These are phyloP conservation scores for Penicillium thymicola DNA, from an alignment of 2,329 filamentous ascomycete genomes.

Conservation along the genomic window DNA sequence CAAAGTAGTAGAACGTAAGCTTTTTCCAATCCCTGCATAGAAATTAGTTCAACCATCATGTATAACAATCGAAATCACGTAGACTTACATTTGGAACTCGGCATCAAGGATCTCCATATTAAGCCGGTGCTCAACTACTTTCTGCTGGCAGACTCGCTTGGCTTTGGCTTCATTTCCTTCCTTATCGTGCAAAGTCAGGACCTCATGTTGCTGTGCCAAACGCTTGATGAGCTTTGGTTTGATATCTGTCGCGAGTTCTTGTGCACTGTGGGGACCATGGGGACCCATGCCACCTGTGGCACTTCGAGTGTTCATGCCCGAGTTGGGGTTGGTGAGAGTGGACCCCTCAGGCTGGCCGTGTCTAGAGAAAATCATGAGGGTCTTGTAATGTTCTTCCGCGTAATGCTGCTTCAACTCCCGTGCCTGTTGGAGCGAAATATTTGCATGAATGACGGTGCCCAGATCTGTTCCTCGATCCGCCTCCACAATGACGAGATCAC, in stretches of 20 bases:
- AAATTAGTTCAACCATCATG: neutral
- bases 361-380: constrained; percentile 98
- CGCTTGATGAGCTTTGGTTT: constrained; percentile 97
- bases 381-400: constrained; percentile 93
- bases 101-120: constrained; percentile 99
- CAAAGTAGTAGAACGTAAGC: constrained; percentile 98
- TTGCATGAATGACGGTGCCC: constrained; percentile 84
- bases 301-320: constrained; percentile 63
- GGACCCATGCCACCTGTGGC: constrained; percentile 76
- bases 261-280: constrained; percentile 67
- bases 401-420: constrained; percentile 88
- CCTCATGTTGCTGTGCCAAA: constrained; percentile 85
- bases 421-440: constrained; percentile 82
- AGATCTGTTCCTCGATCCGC: constrained; percentile 94
- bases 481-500: constrained; percentile 95
- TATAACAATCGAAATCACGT: neutral
- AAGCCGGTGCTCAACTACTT: constrained; percentile 88
- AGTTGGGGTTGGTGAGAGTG: constrained; percentile 43
- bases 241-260: constrained; percentile 71
- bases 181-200: constrained; percentile 84
- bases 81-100: constrained; percentile 91
- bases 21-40: constrained; percentile 89
- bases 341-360: constrained; percentile 54
- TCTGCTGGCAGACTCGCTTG: constrained; percentile 93
- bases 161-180: constrained; percentile 97